Evolutionary conservation across 331 rosid genomes (phyloP).

Genomic region (Arachis monticola): DNA sequence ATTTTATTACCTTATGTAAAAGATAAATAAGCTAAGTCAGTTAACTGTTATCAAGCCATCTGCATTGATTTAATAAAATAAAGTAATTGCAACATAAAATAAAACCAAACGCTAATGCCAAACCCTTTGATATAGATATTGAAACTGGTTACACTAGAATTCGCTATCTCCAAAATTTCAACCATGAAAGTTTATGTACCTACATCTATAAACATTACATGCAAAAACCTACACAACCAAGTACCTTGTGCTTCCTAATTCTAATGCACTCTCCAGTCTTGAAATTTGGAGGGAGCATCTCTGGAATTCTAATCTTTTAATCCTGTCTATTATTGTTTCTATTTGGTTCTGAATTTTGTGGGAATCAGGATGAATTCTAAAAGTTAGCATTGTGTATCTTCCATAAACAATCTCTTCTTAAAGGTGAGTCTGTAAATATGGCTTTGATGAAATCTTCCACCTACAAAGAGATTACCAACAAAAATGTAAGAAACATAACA

Average conservation of each 20-base stretch:
- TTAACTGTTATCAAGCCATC: neutral
- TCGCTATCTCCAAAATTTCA: conserved; percentile 21
- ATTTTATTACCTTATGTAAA: too few species aligned
- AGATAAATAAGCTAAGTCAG: neutral
- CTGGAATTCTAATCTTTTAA: conserved; percentile 14
- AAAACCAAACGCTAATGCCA: neutral
- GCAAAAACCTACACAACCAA: conserved; percentile 20
- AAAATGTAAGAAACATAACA: neutral
- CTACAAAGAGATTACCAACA: conserved; percentile 49
- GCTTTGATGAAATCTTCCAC: conserved; percentile 82
- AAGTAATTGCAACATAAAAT: neutral
- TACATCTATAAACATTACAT: conserved; percentile 24
- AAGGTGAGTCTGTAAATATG: conserved; percentile 85
- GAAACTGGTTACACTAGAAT: conserved; percentile 10
- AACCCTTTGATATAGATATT: neutral
- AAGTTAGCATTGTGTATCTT: conserved; percentile 61
- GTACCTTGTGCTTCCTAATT: conserved; percentile 11
- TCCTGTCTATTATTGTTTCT: neutral
- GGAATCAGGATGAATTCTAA: conserved; percentile 42
- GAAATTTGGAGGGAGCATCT: conserved; percentile 20
- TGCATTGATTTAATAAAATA: neutral
- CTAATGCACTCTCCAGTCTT: conserved; percentile 28
- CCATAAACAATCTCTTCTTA: conserved; percentile 86
- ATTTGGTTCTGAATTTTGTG: neutral
- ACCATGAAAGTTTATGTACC: neutral